Percentiles rank a stretch among this genome's conserved stretches.
phyloP scores from a whole-genome alignment of 495 filamentous ascomycete genomes.

The Xeromyces bisporus region DNA sequence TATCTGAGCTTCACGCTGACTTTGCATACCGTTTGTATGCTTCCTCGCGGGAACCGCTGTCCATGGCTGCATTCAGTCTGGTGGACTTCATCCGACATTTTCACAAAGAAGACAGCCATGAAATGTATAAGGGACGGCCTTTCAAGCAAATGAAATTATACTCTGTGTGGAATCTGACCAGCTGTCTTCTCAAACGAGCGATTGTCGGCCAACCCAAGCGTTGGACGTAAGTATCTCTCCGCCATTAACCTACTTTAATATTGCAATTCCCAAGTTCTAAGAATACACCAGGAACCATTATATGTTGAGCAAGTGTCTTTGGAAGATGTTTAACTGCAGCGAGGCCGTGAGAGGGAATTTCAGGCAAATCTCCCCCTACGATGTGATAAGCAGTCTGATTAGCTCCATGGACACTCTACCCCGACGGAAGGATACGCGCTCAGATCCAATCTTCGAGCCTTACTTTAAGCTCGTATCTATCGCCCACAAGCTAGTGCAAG shows the following conservation, averaged over 20 bases:
- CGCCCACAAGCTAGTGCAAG: constrained; percentile 60
- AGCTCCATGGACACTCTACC: constrained; percentile 66
- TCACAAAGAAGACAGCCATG: constrained; percentile 44
- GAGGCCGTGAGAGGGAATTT: constrained; percentile 30
- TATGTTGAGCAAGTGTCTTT: constrained; percentile 84
- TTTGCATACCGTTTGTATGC: constrained; percentile 84
- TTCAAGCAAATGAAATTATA: constrained; percentile 59
- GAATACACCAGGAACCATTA: constrained; percentile 62
- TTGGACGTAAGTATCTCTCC: constrained; percentile 52
- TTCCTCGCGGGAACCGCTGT: constrained; percentile 77
- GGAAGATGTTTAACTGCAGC: constrained; percentile 71
- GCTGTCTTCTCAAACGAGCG: constrained; percentile 59
- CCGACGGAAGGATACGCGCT: constrained; percentile 55
- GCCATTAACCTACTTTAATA: too few species aligned
- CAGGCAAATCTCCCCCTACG: constrained; percentile 33
- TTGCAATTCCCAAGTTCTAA: too few species aligned
- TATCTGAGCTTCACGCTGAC: constrained; percentile 73
- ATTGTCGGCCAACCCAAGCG: constrained; percentile 55
- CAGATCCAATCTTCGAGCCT: constrained; percentile 80
- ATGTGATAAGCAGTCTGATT: constrained; percentile 51
- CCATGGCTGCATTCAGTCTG: constrained; percentile 69
- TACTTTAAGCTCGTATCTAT: constrained; percentile 90
- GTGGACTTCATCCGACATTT: constrained; percentile 61
- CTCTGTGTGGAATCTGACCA: constrained; percentile 74
- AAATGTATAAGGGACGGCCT: constrained; percentile 57